Evolutionary conservation across 106 monocot species (phyloP).

Genomic region (Ottelia alismoides): DNA sequence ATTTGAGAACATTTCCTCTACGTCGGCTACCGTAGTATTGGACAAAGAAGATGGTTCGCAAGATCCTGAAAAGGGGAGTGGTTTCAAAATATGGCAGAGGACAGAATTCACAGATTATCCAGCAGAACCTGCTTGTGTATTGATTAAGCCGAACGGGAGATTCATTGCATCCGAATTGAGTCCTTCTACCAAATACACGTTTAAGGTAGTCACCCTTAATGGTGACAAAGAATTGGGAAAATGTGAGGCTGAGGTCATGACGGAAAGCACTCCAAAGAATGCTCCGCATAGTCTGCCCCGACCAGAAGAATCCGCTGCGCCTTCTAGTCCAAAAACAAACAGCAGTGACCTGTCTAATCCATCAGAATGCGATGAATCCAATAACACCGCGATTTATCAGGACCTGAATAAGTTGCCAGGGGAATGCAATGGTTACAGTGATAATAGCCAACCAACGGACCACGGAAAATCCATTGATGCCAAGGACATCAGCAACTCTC

Average conservation of each 20-base stretch:
- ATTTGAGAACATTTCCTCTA: slow-evolving; percentile 33
- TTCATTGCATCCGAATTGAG: slow-evolving; percentile 18
- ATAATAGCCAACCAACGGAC: slow-evolving; percentile 27
- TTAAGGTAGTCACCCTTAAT: slow-evolving; percentile 26
- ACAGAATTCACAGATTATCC: slow-evolving; percentile 21
- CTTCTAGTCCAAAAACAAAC: slow-evolving; percentile 28
- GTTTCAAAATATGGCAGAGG: slow-evolving; percentile 33
- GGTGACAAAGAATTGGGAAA: slow-evolving; percentile 23
- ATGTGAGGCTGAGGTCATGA: slow-evolving; percentile 31
- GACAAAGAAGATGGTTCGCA: slow-evolving; percentile 5
- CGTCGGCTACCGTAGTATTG: slow-evolving; percentile 27
- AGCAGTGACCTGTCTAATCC: slow-evolving; percentile 44
- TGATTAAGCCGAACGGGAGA: slow-evolving; percentile 17
- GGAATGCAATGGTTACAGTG: slow-evolving; percentile 12
- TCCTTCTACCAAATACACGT: slow-evolving; percentile 28
- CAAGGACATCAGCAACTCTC: slow-evolving; percentile 4
- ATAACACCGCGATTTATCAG: slow-evolving; percentile 25
- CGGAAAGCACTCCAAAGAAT: slow-evolving; percentile 9
- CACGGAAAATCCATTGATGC: slow-evolving; percentile 10
- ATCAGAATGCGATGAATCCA: slow-evolving; percentile 50
- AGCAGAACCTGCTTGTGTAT: slow-evolving; percentile 13
- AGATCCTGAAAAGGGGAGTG: slow-evolving; percentile 15
- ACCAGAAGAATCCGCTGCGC: neutral
- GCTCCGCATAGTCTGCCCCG: slow-evolving; percentile 2
- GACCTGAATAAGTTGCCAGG: slow-evolving; percentile 55